phyloP scores from a whole-genome alignment of 371 early-diverging fungal species.

The Mucor saturninus region DNA sequence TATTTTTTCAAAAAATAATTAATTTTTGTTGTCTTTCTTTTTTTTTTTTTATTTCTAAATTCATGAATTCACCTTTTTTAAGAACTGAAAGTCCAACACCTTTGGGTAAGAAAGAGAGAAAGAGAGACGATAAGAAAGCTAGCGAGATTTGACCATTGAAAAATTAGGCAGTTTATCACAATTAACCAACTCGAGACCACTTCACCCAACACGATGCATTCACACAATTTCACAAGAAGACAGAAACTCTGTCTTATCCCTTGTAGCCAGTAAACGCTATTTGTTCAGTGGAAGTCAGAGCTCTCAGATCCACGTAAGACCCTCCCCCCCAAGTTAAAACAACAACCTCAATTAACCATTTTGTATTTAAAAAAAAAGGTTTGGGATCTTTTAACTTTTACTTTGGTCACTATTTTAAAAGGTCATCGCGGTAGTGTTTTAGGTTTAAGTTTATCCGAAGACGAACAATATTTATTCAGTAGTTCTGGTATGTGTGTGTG shows the following conservation, averaged over 20 bases:
- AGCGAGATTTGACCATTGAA: neutral
- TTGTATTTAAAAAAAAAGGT: slow-evolving; percentile 47
- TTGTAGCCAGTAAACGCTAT: slow-evolving; percentile 64
- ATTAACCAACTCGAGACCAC: slow-evolving; percentile 16
- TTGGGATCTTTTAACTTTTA: slow-evolving; percentile 73
- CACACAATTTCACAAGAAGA: slow-evolving; percentile 71
- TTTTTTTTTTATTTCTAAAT: neutral
- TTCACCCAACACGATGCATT: slow-evolving; percentile 44
- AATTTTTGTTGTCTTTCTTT: neutral
- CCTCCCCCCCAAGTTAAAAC: neutral
- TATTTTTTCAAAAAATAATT: too few species aligned
- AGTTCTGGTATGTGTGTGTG: slow-evolving; percentile 51
- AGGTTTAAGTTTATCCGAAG: slow-evolving; percentile 60
- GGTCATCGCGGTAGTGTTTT: slow-evolving; percentile 78
- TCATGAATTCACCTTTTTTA: slow-evolving; percentile 25
- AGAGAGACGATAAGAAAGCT: neutral
- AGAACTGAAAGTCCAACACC: slow-evolving; percentile 28
- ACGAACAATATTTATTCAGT: slow-evolving; percentile 67
- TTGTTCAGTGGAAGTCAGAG: slow-evolving; percentile 80
- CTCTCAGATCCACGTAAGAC: slow-evolving; percentile 61
- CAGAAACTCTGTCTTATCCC: slow-evolving; percentile 68
- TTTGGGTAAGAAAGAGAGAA: slow-evolving; percentile 12
- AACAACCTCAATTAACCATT: too few species aligned
- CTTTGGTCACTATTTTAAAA: slow-evolving; percentile 57
- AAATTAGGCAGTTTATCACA: slow-evolving; percentile 29